Evolutionary conservation across 345 rosid species (phyloP).

Genomic region (Xanthoceras sorbifolium): DNA sequence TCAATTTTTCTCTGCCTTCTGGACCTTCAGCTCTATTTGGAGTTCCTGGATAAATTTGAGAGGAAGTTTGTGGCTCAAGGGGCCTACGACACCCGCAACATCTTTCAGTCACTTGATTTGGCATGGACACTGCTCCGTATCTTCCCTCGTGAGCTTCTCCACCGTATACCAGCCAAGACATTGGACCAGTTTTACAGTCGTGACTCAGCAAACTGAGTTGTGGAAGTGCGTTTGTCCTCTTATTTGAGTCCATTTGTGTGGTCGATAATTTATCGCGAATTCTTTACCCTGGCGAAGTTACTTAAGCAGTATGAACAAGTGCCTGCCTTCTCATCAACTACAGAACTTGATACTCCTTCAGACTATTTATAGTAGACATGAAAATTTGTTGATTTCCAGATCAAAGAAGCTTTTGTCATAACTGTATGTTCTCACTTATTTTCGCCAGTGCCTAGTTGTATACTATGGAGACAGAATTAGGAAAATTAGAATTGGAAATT

Average conservation of each 20-base stretch:
- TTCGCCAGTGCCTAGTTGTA: neutral
- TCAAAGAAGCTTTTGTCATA: neutral
- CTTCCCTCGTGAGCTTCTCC: conserved; percentile 98
- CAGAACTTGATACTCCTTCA: neutral
- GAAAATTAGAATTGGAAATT: conserved; percentile 5
- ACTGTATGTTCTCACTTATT: neutral
- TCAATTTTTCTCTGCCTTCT: neutral
- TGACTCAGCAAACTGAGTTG: neutral
- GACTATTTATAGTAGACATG: neutral
- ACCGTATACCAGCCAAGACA: conserved; percentile 96
- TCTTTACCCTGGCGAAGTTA: neutral
- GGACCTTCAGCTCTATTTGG: conserved; percentile 70
- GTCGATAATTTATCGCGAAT: neutral
- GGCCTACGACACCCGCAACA: conserved; percentile 89
- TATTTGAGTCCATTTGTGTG: neutral
- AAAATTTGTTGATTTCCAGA: neutral
- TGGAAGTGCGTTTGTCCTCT: neutral
- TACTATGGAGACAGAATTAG: neutral
- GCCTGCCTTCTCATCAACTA: neutral
- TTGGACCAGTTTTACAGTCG: conserved; percentile 79
- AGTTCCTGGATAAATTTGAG: conserved; percentile 93
- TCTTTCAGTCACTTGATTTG: conserved; percentile 92
- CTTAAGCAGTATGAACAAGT: neutral
- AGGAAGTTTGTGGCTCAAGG: conserved; percentile 92
- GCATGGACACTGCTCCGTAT: conserved; percentile 97